These are phyloP conservation scores for Arbutus unedo DNA, from an alignment of 148 eudicot species.

Conservation along the genomic window DNA sequence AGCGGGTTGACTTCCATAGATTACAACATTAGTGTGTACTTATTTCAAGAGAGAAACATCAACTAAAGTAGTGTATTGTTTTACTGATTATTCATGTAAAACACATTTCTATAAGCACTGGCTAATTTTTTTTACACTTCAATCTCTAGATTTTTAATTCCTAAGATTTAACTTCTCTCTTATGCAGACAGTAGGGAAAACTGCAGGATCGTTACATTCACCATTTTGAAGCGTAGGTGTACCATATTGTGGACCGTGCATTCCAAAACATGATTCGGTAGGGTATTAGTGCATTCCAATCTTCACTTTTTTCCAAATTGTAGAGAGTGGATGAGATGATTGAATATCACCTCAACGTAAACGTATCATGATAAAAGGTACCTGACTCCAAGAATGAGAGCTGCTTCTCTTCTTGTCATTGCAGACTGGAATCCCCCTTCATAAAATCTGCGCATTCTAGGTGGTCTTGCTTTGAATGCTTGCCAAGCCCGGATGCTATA, in stretches of 20 bases:
- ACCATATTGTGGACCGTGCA: not conserved
- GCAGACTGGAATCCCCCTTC: conserved; percentile 74
- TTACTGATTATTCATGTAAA: not conserved
- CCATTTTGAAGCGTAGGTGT: not conserved
- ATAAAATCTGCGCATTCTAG: conserved; percentile 61
- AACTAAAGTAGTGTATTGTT: not conserved
- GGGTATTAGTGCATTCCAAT: not conserved
- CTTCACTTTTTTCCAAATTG: not conserved
- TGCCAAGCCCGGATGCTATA: conserved; percentile 81
- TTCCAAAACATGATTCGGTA: not conserved
- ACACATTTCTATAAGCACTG: not conserved
- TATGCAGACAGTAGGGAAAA: not conserved
- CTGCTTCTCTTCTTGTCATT: conserved; percentile 82
- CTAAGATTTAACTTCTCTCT: not conserved
- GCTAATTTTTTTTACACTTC: no score
- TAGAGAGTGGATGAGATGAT: not conserved
- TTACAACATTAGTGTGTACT: not conserved
- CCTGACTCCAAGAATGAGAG: conserved; percentile 79
- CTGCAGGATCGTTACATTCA: not conserved
- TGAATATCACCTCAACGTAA: not conserved
- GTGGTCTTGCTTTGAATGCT: conserved; percentile 75
- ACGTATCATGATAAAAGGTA: not conserved
- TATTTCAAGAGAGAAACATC: not conserved
- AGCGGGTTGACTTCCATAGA: not conserved
- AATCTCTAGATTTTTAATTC: not conserved